Evolutionary conservation across 1,284 basidiomycete species (phyloP).

Genomic region (Rhodotorula sp.): DNA sequence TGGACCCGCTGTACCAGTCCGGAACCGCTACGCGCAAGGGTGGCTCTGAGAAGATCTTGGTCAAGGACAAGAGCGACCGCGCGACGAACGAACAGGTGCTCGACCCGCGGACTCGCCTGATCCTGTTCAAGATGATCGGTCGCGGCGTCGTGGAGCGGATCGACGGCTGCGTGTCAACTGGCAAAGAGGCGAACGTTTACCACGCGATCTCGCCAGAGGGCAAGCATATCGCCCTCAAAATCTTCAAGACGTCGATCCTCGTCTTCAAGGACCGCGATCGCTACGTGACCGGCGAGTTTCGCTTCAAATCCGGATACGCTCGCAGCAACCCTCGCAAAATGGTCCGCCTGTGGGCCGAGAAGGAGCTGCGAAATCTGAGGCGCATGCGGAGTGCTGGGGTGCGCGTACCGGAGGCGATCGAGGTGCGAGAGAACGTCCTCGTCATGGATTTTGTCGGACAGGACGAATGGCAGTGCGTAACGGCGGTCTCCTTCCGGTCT

Average conservation of each 20-base stretch:
- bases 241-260: conserved; percentile 98
- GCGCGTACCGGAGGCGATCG: conserved; percentile 79
- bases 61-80: conserved; percentile 85
- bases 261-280: conserved; percentile 95
- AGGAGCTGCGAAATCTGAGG: conserved; percentile 94
- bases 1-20: conserved; percentile 60
- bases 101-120: conserved; percentile 82
- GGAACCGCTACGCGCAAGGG: conserved; percentile 74
- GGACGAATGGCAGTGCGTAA: conserved; percentile 68
- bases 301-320: conserved; percentile 89
- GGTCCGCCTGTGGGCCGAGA: conserved; percentile 98
- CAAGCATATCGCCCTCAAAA: conserved; percentile 80
- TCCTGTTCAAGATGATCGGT: conserved; percentile 90
- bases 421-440: conserved; percentile 93
- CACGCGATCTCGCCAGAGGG: conserved; percentile 32
- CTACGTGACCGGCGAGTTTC: conserved; percentile 81
- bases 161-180: conserved; percentile 90
- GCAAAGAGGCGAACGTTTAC: conserved; percentile 72
- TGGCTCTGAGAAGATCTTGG: conserved; percentile 74
- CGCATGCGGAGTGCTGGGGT: conserved; percentile 78
- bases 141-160: conserved; percentile 78
- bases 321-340: conserved; percentile 95
- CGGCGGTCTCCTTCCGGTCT: neutral
- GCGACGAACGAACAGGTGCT: conserved; percentile 93
- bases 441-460: conserved; percentile 89